A percentile compares a stretch with the other conserved stretches of the same genome.
These are phyloP conservation scores for Neofusicoccum laricinum DNA, from an alignment of 2,329 filamentous ascomycete species.

Conservation along the genomic window DNA sequence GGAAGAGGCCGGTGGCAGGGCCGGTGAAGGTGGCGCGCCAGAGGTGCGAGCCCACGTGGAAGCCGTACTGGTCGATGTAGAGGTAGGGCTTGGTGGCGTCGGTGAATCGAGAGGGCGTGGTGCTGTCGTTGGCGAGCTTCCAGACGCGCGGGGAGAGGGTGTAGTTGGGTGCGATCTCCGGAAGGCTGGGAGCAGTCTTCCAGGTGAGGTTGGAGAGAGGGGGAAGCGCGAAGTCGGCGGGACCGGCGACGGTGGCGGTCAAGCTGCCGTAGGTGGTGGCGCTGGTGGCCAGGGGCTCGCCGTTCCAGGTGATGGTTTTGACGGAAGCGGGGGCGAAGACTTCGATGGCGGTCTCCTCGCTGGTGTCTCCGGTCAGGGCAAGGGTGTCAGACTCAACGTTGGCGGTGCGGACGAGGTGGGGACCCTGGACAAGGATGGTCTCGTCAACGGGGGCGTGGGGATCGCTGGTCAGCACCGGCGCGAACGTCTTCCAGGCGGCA, in stretches of 20 bases:
- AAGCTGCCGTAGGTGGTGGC: slow-evolving; percentile 36
- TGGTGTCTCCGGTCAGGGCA: slow-evolving; percentile 34
- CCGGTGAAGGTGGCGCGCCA: slow-evolving; percentile 41
- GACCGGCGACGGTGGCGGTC: slow-evolving; percentile 28
- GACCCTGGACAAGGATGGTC: slow-evolving; percentile 39
- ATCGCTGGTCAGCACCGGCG: slow-evolving; percentile 36
- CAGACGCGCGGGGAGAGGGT: slow-evolving; percentile 43
- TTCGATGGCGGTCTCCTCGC: slow-evolving; percentile 34
- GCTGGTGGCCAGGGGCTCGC: slow-evolving; percentile 28
- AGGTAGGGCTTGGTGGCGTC: slow-evolving; percentile 38
- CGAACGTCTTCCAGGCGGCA: slow-evolving; percentile 38
- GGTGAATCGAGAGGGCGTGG: slow-evolving; percentile 30
- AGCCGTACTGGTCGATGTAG: slow-evolving; percentile 42
- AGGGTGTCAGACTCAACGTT: slow-evolving; percentile 23
- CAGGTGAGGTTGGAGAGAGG: slow-evolving; percentile 38
- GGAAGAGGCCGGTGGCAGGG: slow-evolving; percentile 43
- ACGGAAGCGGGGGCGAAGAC: slow-evolving; percentile 33
- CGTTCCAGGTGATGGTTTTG: slow-evolving; percentile 39
- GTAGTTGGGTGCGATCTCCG: slow-evolving; percentile 46
- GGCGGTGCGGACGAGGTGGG: slow-evolving; percentile 39
- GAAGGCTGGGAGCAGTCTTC: slow-evolving; percentile 49
- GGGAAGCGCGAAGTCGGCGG: slow-evolving; percentile 35
- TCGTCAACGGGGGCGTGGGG: slow-evolving; percentile 38
- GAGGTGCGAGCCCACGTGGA: slow-evolving; percentile 41
- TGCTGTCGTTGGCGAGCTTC: slow-evolving; percentile 37